A percentile compares a stretch with the other conserved stretches of the same genome.
phyloP scores from a whole-genome alignment of 257 asterid genomes.

The Solanum chilense region DNA sequence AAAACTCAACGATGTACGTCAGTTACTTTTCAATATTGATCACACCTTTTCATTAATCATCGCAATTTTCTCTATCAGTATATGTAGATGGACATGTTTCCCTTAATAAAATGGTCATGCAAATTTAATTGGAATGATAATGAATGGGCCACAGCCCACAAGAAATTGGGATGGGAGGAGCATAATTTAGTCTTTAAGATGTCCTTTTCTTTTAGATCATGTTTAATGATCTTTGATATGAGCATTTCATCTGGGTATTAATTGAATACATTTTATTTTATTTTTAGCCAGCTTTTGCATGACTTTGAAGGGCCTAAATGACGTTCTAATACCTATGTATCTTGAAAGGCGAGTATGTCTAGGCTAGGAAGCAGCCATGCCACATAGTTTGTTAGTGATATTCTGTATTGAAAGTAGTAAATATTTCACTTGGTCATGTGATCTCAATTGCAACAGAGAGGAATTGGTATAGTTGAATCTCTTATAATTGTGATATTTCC shows the following conservation, averaged over 20 bases:
- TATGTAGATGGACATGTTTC: background rate
- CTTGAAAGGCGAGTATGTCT: background rate
- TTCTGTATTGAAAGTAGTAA: background rate
- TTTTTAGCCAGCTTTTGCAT: background rate
- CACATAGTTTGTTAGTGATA: background rate
- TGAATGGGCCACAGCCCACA: background rate
- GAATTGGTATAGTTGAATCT: background rate
- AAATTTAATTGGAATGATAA: background rate
- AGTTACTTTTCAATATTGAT: background rate
- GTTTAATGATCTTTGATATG: background rate
- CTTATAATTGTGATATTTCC: background rate
- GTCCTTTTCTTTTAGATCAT: background rate
- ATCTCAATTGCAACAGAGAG: background rate
- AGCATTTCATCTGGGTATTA: background rate
- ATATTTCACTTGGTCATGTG: background rate
- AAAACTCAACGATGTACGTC: constrained; percentile 48
- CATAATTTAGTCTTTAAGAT: background rate
- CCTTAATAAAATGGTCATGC: background rate
- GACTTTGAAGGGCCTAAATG: background rate
- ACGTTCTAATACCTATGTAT: background rate
- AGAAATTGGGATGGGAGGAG: background rate
- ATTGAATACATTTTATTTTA: background rate
- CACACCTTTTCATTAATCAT: background rate
- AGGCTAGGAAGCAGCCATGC: background rate
- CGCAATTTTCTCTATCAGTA: background rate